phyloP scores from a whole-genome alignment of 805 yeast species.

The Zygosaccharomyces gambellarensis region DNA sequence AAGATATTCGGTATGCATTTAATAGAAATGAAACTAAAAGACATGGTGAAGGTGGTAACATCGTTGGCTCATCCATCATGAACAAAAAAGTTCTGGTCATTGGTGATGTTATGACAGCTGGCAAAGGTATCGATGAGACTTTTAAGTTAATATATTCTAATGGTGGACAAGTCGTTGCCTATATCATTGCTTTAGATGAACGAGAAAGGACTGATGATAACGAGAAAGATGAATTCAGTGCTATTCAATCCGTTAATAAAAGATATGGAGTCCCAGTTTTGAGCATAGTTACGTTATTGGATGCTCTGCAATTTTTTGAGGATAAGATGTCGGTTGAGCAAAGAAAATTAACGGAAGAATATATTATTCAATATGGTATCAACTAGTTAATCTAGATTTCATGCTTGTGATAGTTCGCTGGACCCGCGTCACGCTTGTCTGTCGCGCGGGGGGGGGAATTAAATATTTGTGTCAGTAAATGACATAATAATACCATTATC shows the following conservation, averaged over 20 bases:
- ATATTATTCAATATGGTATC: conserved; percentile 41
- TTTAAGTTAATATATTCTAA: conserved; percentile 66
- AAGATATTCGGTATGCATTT: conserved; percentile 78
- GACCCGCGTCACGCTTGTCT: background rate
- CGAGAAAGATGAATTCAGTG: conserved; percentile 45
- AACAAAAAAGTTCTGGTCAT: conserved; percentile 75
- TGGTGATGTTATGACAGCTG: conserved; percentile 98
- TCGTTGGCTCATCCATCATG: conserved; percentile 76
- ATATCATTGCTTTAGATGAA: conserved; percentile 88
- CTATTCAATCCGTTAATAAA: conserved; percentile 72
- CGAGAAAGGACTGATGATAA: conserved; percentile 78
- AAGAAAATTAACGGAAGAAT: conserved; percentile 51
- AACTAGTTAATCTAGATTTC: conserved; percentile 9
- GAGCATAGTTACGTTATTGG: conserved; percentile 69
- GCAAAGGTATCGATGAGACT: conserved; percentile 95
- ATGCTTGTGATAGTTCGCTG: background rate
- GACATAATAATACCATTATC: background rate
- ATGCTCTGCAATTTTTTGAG: conserved; percentile 61
- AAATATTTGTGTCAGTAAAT: background rate
- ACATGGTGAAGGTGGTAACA: conserved; percentile 96
- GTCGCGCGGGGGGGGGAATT: background rate
- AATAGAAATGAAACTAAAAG: conserved; percentile 95
- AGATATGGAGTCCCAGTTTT: conserved; percentile 77
- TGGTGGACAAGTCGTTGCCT: conserved; percentile 71
- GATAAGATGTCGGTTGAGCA: conserved; percentile 54